phyloP scores from a whole-genome alignment of 176 grass and related monocot genomes.

The Urochloa ruziziensis region DNA sequence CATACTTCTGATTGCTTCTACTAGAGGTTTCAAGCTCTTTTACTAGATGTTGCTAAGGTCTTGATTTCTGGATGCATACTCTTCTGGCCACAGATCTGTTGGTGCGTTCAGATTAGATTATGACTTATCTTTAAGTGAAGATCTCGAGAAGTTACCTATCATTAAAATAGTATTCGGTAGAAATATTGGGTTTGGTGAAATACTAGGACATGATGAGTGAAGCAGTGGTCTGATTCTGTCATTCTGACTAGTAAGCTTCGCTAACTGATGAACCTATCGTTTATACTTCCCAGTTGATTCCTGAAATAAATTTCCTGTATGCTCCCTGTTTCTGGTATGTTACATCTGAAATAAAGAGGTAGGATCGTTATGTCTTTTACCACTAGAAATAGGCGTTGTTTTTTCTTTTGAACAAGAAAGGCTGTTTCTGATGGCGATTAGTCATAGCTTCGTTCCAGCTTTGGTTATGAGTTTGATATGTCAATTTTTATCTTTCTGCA shows the following conservation, averaged over 20 bases:
- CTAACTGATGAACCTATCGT: background rate
- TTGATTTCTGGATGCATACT: constrained; percentile 8
- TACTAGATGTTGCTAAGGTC: background rate
- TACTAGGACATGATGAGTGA: background rate
- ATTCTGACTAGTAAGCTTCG: constrained; percentile 17
- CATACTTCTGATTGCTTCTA: constrained; percentile 3
- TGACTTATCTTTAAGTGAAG: background rate
- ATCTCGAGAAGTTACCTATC: background rate
- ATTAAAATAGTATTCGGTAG: background rate
- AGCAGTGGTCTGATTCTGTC: constrained; percentile 17
- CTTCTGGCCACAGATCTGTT: constrained; percentile 10
- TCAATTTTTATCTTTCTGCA: background rate
- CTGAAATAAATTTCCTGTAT: background rate
- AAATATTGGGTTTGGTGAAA: background rate
- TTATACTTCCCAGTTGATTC: constrained; percentile 6
- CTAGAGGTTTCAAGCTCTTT: background rate
- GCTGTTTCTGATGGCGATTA: background rate
- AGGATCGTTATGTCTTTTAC: background rate
- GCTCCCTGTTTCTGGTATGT: background rate
- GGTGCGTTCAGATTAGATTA: background rate
- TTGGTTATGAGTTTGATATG: background rate
- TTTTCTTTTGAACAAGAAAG: constrained; percentile 1
- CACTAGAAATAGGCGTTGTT: background rate
- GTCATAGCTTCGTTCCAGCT: background rate
- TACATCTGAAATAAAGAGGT: constrained; percentile 1